phyloP scores from a whole-genome alignment of 345 rosid species.

The Populus davidiana region DNA sequence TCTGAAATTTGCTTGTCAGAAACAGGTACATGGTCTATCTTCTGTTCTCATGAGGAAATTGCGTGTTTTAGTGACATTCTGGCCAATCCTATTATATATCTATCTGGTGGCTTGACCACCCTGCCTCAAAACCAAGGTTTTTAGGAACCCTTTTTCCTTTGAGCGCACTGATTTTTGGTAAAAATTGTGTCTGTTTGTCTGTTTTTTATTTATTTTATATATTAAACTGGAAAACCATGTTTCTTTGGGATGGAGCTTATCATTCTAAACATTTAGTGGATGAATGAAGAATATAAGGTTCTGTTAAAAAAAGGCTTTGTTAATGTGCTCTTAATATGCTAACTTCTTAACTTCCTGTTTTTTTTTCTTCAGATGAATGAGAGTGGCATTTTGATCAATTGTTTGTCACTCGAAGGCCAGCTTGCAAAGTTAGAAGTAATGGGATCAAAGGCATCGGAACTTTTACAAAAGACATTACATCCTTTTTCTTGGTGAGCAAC shows the following conservation, averaged over 20 bases:
- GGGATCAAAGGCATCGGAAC: constrained; percentile 65
- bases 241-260: not conserved
- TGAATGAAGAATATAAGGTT: not conserved
- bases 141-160: not conserved
- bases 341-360: not conserved
- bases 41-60: not conserved
- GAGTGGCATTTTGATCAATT: constrained; percentile 40
- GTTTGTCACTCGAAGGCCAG: constrained; percentile 73
- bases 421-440: constrained; percentile 71
- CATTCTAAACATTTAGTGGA: not conserved
- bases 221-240: not conserved
- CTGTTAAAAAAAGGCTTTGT: not conserved
- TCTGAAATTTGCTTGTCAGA: constrained; percentile 60
- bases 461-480: constrained; percentile 58
- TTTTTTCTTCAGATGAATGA: constrained; percentile 50
- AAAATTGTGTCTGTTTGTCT: not conserved
- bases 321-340: not conserved
- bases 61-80: not conserved
- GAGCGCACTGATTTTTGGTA: not conserved
- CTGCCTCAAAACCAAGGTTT: not conserved
- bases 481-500: constrained; percentile 52
- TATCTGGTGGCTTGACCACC: not conserved
- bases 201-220: not conserved
- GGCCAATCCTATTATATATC: not conserved
- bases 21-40: constrained; percentile 40